Evolutionary conservation across 306 rosid genomes (phyloP), one percentile per base, ranked within the genome.

Genomic region (Fragaria nilgerrensis): DNA sequence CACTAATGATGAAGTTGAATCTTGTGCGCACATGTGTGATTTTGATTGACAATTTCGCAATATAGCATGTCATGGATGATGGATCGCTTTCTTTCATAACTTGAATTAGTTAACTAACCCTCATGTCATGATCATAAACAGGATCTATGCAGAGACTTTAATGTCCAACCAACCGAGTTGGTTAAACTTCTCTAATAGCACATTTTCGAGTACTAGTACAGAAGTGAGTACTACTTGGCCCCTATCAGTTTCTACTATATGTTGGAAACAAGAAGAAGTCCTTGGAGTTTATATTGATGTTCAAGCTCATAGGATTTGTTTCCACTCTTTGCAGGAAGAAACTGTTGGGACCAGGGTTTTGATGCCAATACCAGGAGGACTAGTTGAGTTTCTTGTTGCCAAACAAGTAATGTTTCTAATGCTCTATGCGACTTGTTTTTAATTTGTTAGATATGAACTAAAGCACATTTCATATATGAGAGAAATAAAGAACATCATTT

Each of bases 321-420:
- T 12, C 67, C 45, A 29, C 39, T 11, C 69, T 62, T 62, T 85
- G 82, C 80, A 88, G 96, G 93, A 88, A 94, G 93, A 93, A 85
- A 79, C 82, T 81, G 64, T 74, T 81, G 95, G 93, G 67, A 90
- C 93, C 59, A 89, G 81, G 81, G 96, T 88, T 78, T 79, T 90
- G 79, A 80, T 93, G 84, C 96, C 96, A 13, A 78, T 89, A 64
- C 86, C 91, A 12, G 89, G 93, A 77, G 94, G 91, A 85, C 66
- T 89, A 43, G 75, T 93, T 72, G 96, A 90, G 84, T 81, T 93
- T 49, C 86, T 90, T 82, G 91, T 89, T 61, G 66, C 86, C 20
- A 88, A 89, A 78, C 94, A 90, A 58, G 97, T 87, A 86, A 64
- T 16, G 50, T 75, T 49, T 56, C 29, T 55, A 17, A 8, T 74